phyloP scores from a whole-genome alignment of 2,329 filamentous ascomycete genomes.

The Stagonosporopsis vannaccii region DNA sequence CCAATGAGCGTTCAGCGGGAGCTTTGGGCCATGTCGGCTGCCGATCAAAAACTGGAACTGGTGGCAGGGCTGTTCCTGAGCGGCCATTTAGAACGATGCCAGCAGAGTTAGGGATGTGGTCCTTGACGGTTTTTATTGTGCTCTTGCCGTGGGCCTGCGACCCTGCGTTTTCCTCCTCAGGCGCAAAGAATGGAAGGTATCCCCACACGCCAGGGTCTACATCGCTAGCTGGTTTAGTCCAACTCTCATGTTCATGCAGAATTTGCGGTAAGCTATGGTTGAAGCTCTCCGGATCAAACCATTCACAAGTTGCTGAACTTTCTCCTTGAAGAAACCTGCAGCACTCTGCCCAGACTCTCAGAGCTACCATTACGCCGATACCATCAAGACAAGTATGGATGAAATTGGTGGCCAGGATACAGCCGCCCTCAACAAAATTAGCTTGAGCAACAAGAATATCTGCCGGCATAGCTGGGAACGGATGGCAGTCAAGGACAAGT shows the following conservation, averaged over 20 bases:
- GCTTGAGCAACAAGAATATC: neutral
- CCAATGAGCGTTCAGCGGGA: neutral
- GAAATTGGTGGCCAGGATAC: neutral
- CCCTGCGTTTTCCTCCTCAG: no score
- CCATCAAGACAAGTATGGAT: neutral
- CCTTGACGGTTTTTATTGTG: no score
- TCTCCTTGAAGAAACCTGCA: slow-evolving; percentile 35
- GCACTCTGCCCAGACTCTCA: slow-evolving; percentile 35
- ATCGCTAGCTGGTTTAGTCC: neutral
- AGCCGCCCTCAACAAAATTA: neutral
- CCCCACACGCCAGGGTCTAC: neutral
- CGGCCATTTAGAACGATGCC: no score
- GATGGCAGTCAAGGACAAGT: neutral
- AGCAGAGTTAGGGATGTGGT: no score
- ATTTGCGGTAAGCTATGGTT: neutral
- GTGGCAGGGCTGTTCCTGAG: no score
- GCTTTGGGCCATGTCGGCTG: no score
- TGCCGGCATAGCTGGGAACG: neutral
- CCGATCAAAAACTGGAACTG: no score
- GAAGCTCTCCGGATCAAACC: slow-evolving; percentile 12
- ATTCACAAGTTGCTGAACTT: slow-evolving; percentile 26
- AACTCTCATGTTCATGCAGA: neutral
- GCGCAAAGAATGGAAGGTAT: neutral
- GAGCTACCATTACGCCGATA: slow-evolving; percentile 25
- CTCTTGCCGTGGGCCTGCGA: no score